Base-by-base conservation (phyloP, 176 grass and related monocot species). In the Echinochloa phyllopogon region DNA sequence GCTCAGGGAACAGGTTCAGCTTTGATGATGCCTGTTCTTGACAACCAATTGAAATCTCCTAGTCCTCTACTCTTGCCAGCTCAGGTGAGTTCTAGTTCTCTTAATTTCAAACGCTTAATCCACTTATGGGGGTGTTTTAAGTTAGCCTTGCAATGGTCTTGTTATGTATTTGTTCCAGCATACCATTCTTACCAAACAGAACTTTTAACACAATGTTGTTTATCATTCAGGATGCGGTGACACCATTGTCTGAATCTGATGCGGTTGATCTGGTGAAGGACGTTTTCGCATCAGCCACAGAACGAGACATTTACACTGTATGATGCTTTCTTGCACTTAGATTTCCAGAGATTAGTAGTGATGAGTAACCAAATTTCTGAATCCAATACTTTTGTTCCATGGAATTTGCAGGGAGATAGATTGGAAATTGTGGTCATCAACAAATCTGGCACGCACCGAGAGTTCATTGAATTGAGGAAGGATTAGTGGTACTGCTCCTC, bases 201-300 rank as follows among this genome's bases (percentile, higher is more conserved):
- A 41, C 2, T 74, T 49, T 42, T 80, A 29, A 89, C 8, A 18
- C 39, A 23, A 24, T 21, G 21, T 14, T 74, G 56, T 27, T 29
- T 74, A 58, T 80, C 40, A 36, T 87, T 78, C 75, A 91, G 92
- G 89, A 94, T 63, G 76, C 86, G 17, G 86, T 94, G 76, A 91
- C 92, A 20, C 89, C 76, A 14, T 71, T 94, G 9, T 94, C 86
- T 48, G 83, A 94, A 82, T 79, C 76, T 3, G 92, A 94, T 10
- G 92, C 92, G 0, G 86, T 94, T 78, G 92, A 94, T 94, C 82
- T 94, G 56, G 92, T 91, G 13, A 94, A 94, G 78, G 86, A 94
- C 14, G 86, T 94, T 73, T 94, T 94, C 23, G 92, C 92, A 74
- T 94, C 92, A 66, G 92, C 92, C 15, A 87, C 92, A 49, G 89